Base-by-base conservation (phyloP, 108 stramenopile genomes). In the Heterococcus sp. region DNA sequence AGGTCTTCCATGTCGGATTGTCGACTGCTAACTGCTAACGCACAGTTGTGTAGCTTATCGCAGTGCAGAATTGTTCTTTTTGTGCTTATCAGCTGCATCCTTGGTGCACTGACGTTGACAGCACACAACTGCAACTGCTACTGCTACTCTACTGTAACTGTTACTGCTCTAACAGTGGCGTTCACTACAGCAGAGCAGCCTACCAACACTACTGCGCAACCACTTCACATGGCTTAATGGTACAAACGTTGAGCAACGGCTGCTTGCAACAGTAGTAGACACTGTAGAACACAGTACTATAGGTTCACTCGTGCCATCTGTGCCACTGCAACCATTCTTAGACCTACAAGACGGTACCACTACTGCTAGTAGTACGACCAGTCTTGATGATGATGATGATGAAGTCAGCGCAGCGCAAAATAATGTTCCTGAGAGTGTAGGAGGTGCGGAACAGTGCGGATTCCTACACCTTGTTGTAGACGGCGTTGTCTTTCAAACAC, bases 401-500 rank as follows among this genome's bases (percentile, higher is more conserved):
- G n/a, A n/a, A n/a, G n/a, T n/a, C n/a, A n/a, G n/a, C n/a, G n/a
- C n/a, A n/a, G n/a, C n/a, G n/a, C n/a, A n/a, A n/a, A 11, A 3
- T 3, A 5, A 33, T 3, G 3, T 8, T 2, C 29, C 3, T 37
- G 1, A 21, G 66, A 68, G 3, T 14, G 68, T 29, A 27, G 34
- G 30, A 69, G 68, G 32, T 35, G 66, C 1, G 28, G 35, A 2
- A 11, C 2, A 28, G 3, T 74, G 73, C 27, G 37, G 35, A 3
- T 1, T 72, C 14, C 58, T 73, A 21, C 73, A 74, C 1, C 32
- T 81, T 2, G 78, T 33, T n/a, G 69, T 86, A 35, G 85, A 86
- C 31, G 85, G 81, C 39, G 74, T 82, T 2, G 68, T 76, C n/a
- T 86, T 86, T 31, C 85, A 86, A 34, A 63, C 75, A 3, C n/a